These are phyloP conservation scores for Hygrocybe coccinea DNA, from an alignment of 768 basidiomycete species.

Conservation along the genomic window DNA sequence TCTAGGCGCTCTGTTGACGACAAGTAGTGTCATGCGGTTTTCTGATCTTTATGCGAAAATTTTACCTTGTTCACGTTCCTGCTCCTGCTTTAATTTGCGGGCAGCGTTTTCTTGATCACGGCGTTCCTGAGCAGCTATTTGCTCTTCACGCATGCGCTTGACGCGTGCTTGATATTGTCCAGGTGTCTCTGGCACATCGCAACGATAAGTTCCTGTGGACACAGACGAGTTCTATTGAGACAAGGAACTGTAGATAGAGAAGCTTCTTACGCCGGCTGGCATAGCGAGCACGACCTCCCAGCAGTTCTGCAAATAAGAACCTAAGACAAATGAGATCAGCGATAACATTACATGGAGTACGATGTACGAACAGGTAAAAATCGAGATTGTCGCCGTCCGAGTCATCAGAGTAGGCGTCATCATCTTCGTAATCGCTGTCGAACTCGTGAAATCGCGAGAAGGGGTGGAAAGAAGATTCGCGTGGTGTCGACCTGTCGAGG, in stretches of 20 bases:
- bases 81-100: constrained; percentile 42
- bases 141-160: constrained; percentile 47
- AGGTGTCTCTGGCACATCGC: constrained; percentile 38
- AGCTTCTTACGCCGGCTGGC: constrained; percentile 26
- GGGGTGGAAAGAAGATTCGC: constrained; percentile 13
- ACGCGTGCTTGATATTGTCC: constrained; percentile 52
- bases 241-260: constrained; percentile 4
- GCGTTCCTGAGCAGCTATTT: constrained; percentile 50
- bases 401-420: constrained; percentile 11
- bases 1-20: constrained; percentile 44
- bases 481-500: constrained; percentile 35
- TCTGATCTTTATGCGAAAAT: neutral
- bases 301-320: constrained; percentile 44
- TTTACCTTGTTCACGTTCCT: constrained; percentile 46
- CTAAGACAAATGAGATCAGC: constrained; percentile 26
- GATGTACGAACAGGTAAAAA: constrained; percentile 40
- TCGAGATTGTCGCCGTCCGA: constrained; percentile 31
- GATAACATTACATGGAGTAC: neutral
- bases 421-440: constrained; percentile 31
- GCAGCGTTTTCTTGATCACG: constrained; percentile 45
- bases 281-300: constrained; percentile 34
- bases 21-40: constrained; percentile 1
- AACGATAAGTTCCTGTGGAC: neutral
- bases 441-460: constrained; percentile 28
- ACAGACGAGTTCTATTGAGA: neutral